Base-by-base conservation (phyloP, 2,329 filamentous ascomycete genomes). In the Fusarium pseudonygamai region DNA sequence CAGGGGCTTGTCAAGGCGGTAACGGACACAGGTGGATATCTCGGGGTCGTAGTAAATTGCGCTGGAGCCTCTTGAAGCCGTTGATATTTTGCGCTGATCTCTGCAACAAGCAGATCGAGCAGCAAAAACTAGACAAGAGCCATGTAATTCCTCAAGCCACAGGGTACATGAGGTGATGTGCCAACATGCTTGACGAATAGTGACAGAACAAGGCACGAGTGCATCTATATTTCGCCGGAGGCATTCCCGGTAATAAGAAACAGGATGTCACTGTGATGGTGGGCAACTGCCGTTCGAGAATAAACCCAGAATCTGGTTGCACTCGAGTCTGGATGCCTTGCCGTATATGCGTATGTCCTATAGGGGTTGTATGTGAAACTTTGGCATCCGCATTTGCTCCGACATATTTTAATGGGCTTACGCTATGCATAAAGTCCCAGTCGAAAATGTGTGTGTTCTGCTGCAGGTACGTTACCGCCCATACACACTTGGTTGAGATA, bases 381-480 rank as follows among this genome's bases (percentile, higher is more conserved):
- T 28, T 39, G 39, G 47, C 50, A 43, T 50, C 46, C 53, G 55
- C 49, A 60, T 61, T 42, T 53, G 57, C 46, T 53, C 28, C 58
- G 45, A 37, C 47, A 24, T 26, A 59, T 60, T 47, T 57, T 40
- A 28, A 56, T 53, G 69, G 52, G 43, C 37, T 57, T 60, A 61
- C 40, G 62, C 47, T 39, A 59, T 66, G 43, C 49, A 61, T 71
- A 40, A 60, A 45, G 63, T 36, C 46, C 50, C 53, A 56, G 67
- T 52, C 43, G 32, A 56, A 75, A 71, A 69, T 20, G 70, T 67
- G 67, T 75, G 64, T 72, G 67, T 70, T 64, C 60, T 71, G 68
- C 73, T 77, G 75, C 75, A 77, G 75, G 75, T 71, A 77, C 75
- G 71, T 75, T 74, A 77, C 75, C 75, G 52, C 47, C 50, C 30